A percentile compares a stretch with the other conserved stretches of the same genome.
phyloP scores from a whole-genome alignment of 768 basidiomycete genomes.

The Amanita phalloides region DNA sequence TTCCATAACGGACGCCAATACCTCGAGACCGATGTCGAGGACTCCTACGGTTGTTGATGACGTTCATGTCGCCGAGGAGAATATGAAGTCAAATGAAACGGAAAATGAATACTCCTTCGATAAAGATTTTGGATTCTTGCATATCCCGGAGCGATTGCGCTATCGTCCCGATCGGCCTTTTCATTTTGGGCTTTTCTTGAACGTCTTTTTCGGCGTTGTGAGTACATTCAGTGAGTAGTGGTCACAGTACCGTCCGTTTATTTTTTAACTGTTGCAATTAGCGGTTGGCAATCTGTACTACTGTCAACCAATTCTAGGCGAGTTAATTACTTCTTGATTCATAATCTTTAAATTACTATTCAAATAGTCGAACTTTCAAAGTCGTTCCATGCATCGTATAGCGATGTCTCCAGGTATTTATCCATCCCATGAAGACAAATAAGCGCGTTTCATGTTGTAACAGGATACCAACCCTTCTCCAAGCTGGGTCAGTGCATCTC shows the following conservation, averaged over 20 bases:
- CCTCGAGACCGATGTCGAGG: neutral
- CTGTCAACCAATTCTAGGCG: constrained; percentile 71
- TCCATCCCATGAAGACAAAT: constrained; percentile 11
- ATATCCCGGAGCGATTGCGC: constrained; percentile 46
- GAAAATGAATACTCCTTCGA: constrained; percentile 9
- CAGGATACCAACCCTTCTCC: constrained; percentile 56
- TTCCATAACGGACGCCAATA: neutral
- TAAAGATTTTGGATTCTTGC: constrained; percentile 52
- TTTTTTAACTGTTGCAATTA: constrained; percentile 12
- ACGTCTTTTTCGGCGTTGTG: constrained; percentile 51
- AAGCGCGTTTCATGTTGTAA: constrained; percentile 6
- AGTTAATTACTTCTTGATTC: constrained; percentile 11
- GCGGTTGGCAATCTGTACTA: constrained; percentile 76
- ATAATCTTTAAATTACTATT: neutral
- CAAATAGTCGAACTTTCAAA: constrained; percentile 29
- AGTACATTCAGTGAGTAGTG: constrained; percentile 41
- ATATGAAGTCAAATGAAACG: neutral
- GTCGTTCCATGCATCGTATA: constrained; percentile 26
- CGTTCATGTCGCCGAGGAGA: neutral
- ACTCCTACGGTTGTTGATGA: neutral
- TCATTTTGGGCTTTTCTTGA: constrained; percentile 41
- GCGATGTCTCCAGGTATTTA: constrained; percentile 27
- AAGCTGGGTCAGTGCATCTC: constrained; percentile 42
- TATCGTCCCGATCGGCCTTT: constrained; percentile 40
- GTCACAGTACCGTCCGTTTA: neutral